phyloP scores from a whole-genome alignment of 2,329 filamentous ascomycete species.

The Colletotrichum agaves region DNA sequence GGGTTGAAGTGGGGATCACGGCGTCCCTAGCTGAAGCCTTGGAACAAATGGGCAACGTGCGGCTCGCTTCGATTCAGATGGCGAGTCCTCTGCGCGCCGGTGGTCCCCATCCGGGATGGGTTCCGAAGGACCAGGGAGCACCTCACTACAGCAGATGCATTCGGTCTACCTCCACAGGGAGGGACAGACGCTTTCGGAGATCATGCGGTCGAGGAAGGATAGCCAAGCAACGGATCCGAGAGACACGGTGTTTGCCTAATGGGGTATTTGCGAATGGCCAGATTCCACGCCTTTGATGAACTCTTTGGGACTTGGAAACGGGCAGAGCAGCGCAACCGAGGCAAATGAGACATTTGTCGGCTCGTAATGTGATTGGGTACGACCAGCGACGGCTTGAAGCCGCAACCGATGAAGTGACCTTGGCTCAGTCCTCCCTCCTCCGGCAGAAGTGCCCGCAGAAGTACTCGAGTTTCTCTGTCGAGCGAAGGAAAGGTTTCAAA shows the following conservation, averaged over 20 bases:
- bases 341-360: no score
- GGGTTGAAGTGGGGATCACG: not conserved
- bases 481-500: not conserved
- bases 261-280: not conserved
- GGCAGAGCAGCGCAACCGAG: no score
- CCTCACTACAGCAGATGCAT: not conserved
- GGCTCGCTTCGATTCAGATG: not conserved
- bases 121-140: not conserved
- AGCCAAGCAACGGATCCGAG: not conserved
- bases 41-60: not conserved
- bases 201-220: not conserved
- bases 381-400: no score
- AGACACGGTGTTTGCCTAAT: not conserved
- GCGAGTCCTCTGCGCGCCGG: not conserved
- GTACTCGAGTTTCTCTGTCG: not conserved
- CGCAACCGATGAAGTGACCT: no score
- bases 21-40: not conserved
- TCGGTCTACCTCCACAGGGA: not conserved
- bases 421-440: not conserved
- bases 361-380: no score
- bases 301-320: not conserved
- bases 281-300: not conserved
- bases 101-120: not conserved
- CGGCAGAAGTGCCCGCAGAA: not conserved
- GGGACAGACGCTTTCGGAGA: not conserved